Conservation (phyloP, 352 stramenopile genomes). For the Discostella stelligera region DNA sequence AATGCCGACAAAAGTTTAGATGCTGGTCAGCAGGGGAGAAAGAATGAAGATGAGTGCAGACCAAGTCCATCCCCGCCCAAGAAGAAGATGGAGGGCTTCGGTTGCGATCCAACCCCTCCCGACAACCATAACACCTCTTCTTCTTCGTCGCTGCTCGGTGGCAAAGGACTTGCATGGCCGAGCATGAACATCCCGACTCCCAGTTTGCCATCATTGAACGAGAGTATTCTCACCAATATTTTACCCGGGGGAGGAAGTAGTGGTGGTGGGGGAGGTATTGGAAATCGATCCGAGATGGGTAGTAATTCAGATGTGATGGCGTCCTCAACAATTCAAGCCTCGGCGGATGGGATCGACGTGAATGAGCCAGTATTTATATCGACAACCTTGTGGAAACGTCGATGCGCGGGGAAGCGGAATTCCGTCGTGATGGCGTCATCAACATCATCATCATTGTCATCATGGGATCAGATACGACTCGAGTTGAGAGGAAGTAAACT, state of each 20-base stretch:
- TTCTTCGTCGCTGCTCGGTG: background rate
- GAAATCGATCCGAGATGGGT: background rate
- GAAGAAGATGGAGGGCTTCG: conserved; percentile 49
- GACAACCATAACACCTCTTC: background rate
- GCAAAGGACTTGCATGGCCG: conserved; percentile 8
- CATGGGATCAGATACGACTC: conserved; percentile 71
- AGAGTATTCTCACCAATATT: conserved; percentile 14
- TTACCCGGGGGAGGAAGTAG: conserved; percentile 4
- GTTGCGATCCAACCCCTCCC: conserved; percentile 18
- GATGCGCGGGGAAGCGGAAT: conserved; percentile 71
- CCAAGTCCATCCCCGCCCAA: conserved; percentile 2
- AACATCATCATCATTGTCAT: background rate
- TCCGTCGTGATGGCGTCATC: conserved; percentile 24
- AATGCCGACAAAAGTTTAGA: background rate
- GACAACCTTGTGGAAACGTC: conserved; percentile 72
- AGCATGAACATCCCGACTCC: conserved; percentile 15
- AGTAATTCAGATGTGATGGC: background rate
- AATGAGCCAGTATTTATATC: conserved; percentile 36
- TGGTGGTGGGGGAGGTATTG: background rate
- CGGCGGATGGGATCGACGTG: background rate
- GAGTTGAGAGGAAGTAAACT: conserved; percentile 65
- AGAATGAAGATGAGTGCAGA: background rate
- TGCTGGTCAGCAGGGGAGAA: conserved; percentile 1
- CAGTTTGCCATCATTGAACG: conserved; percentile 27
- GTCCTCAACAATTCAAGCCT: background rate